Evolutionary conservation across 495 filamentous ascomycete genomes (phyloP).

Genomic region (Venustampulla echinocandica): DNA sequence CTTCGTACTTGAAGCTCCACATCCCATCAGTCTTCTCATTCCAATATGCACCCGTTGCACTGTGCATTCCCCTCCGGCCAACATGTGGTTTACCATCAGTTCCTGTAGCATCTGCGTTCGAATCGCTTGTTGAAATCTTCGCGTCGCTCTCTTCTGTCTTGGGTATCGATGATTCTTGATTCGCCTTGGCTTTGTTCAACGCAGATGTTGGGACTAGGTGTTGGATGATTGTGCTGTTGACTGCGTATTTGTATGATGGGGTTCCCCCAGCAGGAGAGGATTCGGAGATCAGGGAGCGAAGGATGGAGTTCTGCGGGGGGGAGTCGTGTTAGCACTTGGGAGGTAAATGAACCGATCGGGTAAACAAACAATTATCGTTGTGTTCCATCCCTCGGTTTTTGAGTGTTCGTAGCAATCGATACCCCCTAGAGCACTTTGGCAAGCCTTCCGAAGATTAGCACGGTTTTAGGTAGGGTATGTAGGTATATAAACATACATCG

Average conservation of each 20-base stretch:
- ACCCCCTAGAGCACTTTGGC: slow-evolving; percentile 62
- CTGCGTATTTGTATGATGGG: slow-evolving; percentile 77
- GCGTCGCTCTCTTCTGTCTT: slow-evolving; percentile 27
- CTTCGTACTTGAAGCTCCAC: slow-evolving; percentile 95
- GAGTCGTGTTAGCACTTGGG: not conserved
- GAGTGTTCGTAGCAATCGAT: slow-evolving; percentile 74
- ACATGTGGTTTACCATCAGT: slow-evolving; percentile 51
- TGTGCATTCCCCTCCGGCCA: slow-evolving; percentile 91
- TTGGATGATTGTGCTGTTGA: slow-evolving; percentile 97
- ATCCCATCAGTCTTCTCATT: slow-evolving; percentile 95
- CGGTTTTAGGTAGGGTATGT: not conserved
- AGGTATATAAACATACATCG: slow-evolving; percentile 49
- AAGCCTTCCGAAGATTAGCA: slow-evolving; percentile 51
- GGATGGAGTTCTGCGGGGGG: slow-evolving; percentile 64
- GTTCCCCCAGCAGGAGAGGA: slow-evolving; percentile 49
- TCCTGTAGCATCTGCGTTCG: slow-evolving; percentile 27
- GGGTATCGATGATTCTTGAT: slow-evolving; percentile 25
- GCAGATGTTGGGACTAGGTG: slow-evolving; percentile 55
- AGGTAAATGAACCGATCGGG: slow-evolving; percentile 1
- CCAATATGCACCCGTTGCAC: slow-evolving; percentile 90
- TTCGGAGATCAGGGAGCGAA: slow-evolving; percentile 77
- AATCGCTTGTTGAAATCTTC: slow-evolving; percentile 27
- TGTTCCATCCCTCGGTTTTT: slow-evolving; percentile 77
- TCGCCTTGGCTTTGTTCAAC: slow-evolving; percentile 42
- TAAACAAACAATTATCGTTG: slow-evolving; percentile 71